Percentiles rank a stretch among this genome's conserved stretches.
phyloP scores from a whole-genome alignment of 148 eudicot genomes.

The Fallopia convolvulus region DNA sequence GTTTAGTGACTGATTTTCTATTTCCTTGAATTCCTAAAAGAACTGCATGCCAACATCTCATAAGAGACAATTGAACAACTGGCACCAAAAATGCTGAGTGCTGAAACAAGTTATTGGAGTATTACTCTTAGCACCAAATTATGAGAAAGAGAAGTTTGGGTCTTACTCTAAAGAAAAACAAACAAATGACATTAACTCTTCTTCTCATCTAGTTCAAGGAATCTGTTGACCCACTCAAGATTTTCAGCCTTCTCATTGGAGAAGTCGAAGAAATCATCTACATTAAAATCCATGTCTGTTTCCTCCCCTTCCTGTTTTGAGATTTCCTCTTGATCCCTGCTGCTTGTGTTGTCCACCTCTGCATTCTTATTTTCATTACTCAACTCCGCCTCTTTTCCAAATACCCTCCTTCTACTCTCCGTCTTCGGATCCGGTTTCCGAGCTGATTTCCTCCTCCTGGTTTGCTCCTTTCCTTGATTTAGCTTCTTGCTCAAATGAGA shows the following conservation, averaged over 20 bases:
- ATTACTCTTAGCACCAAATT: neutral
- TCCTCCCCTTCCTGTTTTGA: conserved; percentile 10
- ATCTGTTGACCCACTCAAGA: conserved; percentile 41
- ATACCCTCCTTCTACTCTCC: neutral
- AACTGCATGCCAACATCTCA: too few species aligned
- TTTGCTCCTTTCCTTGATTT: neutral
- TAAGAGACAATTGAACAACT: too few species aligned
- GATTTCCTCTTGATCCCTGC: neutral
- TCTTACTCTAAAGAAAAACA: neutral
- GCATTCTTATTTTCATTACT: neutral
- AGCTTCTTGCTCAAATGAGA: conserved; percentile 13
- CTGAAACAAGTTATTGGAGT: neutral
- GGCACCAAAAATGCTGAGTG: neutral
- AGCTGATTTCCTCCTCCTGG: neutral
- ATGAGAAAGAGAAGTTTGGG: conserved; percentile 2
- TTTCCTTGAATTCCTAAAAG: too few species aligned
- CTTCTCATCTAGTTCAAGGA: conserved; percentile 17
- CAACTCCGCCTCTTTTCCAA: neutral
- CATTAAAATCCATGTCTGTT: conserved; percentile 12
- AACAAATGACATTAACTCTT: neutral
- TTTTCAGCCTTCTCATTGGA: conserved; percentile 37
- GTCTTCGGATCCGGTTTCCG: neutral
- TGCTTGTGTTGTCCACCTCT: neutral
- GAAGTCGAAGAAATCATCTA: conserved; percentile 50
- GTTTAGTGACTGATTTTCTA: neutral